Base-by-base conservation (phyloP, 1,139 yeast genomes). In the Blastobotrys buckinghamii region DNA sequence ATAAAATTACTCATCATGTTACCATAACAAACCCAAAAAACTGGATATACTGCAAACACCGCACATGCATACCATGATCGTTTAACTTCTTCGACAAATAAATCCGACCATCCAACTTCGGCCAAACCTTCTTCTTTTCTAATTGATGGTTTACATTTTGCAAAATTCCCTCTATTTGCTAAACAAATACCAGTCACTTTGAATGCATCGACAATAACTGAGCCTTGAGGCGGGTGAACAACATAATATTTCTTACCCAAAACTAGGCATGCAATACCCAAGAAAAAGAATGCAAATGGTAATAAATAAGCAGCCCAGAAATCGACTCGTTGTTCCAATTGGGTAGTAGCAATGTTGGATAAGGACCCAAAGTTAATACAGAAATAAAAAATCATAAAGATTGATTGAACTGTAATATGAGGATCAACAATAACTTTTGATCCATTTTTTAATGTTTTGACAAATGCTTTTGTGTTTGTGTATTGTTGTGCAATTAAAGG, bases 401-500 rank as follows among this genome's bases (percentile, higher is more conserved):
- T 76, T 65, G 85, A 77, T 69, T 84, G 88, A 52, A 84, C 70
- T 13, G 95, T 81, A 52, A 80, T 73, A 57, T 78, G 76, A 48
- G 86, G 83, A 60, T 84, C 92, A 40, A 84, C 76, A 56, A 87
- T 77, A 30, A 84, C 90, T 41, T 75, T 71, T 60, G 80, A 82
- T 45, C 88, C 95, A 39, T 71, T 63, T 55, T 80, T 78, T 47
- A 76, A 69, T 2, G 76, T 78, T 61, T 74, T 76, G 47, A 86
- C 80, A 50, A 75, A 78, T 51, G 81, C 84, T 55, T 75, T 73
- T 39, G 78, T 70, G 59, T 77, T 75, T 41, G 76, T 72, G 59
- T 75, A 75, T 70, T 86, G 95, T 62, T 85, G 94, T 48, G 89
- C 89, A 64, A 86, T 78, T 63, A 84, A 73, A 30, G 94, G 94